Evolutionary conservation across 1,284 basidiomycete species (phyloP).

Genomic region (Exobasidium cylindrosporum): DNA sequence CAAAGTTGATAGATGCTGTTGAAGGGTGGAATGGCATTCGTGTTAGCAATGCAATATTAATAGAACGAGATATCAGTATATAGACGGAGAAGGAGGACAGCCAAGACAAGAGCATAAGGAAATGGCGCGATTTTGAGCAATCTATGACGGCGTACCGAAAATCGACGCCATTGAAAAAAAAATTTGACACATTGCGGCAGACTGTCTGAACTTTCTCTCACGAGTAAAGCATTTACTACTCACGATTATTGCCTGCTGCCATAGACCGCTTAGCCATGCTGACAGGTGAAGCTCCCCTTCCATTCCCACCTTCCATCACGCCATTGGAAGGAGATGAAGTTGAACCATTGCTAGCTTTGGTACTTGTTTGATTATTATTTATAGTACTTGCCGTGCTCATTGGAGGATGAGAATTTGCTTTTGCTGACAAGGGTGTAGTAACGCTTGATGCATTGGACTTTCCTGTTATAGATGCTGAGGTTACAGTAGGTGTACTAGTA

Average conservation of each 20-base stretch:
- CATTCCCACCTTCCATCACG: slow-evolving; percentile 14
- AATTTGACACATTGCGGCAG: too few species aligned
- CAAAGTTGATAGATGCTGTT: slow-evolving; percentile 57
- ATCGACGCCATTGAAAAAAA: too few species aligned
- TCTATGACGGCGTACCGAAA: background rate
- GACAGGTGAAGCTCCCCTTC: slow-evolving; percentile 44
- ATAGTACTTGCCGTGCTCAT: background rate
- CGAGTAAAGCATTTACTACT: slow-evolving; percentile 2
- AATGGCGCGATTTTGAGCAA: background rate
- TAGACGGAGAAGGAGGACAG: background rate
- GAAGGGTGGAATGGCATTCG: slow-evolving; percentile 41
- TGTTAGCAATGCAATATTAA: slow-evolving; percentile 38
- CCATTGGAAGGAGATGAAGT: background rate
- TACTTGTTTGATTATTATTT: background rate
- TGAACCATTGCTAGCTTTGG: background rate
- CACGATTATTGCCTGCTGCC: slow-evolving; percentile 22
- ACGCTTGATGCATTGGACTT: background rate
- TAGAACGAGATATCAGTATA: background rate
- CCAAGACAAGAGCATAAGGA: background rate
- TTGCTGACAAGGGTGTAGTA: background rate
- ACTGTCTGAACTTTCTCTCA: background rate
- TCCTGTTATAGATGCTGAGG: background rate
- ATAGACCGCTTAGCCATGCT: slow-evolving; percentile 42
- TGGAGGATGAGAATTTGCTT: background rate
- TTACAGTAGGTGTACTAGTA: background rate